Evolutionary conservation across 2,329 filamentous ascomycete genomes (phyloP), one percentile per base, ranked within the genome.

Genomic region (Zopfia rhizophila): DNA sequence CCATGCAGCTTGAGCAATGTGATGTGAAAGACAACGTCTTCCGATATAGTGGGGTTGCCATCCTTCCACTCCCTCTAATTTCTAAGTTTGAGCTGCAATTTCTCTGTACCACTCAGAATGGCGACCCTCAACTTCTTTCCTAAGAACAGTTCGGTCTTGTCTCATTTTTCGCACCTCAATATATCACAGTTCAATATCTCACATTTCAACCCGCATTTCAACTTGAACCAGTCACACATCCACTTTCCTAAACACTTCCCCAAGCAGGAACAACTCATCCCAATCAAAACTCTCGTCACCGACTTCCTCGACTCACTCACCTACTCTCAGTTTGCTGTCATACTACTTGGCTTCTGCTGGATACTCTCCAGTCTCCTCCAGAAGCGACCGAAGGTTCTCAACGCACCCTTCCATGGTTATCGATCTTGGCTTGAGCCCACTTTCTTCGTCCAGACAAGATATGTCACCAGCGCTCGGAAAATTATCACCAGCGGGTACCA

Each of bases 391-490:
- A 27, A 27, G n/a, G 24, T 27, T 27, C 8, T 27, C 24, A 38
- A 22, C 24, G 16, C 33, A 4, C 5, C 18, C 6, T 22, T n/a
- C 28, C 6, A 38, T 16, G 42, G 42, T 5, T 45, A 45, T 18
- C 6, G 42, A 16, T 45, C 42, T 7, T 39, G 42, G 36, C 27
- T 45, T 11, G 42, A 45, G 16, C 42, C 42, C 18, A 45, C 42
- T 4, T 33, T 38, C 10, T 21, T 45, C 13, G 35, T 45, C 10
- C 42, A 33, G 33, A 19, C 22, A 5, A 23, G 36, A 13, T 45
- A 36, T 27, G 29, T 45, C 13, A 19, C 39, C 18, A 45, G 24
- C 17, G 42, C 42, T 2, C 13, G 18, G 6, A 27, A 39, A n/a
- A 30, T 45, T 23, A 38, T 45, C 16, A 8, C 42, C 3, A 39